phyloP scores from a whole-genome alignment of 2,329 filamentous ascomycete genomes.

The Cladosporium sp. region DNA sequence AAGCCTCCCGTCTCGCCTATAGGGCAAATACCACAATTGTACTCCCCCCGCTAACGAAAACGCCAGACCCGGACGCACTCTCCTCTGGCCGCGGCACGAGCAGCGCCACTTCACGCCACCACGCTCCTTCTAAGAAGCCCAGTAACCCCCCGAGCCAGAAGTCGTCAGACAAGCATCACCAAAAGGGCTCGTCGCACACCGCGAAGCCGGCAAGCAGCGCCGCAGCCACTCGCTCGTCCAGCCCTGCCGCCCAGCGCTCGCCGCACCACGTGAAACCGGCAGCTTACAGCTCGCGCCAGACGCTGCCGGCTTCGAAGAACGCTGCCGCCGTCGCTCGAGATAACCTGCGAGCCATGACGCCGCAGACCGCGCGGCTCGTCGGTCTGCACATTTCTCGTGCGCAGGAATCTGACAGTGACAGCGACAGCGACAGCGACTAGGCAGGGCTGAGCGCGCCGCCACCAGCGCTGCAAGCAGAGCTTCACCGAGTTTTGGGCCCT shows the following conservation, averaged over 20 bases:
- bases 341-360: not conserved
- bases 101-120: not conserved
- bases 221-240: not conserved
- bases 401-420: not conserved
- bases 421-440: not conserved
- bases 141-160: not conserved
- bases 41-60: not conserved
- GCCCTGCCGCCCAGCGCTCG: not conserved
- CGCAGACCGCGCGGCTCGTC: not conserved
- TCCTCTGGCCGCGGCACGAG: not conserved
- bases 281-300: not conserved
- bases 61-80: not conserved
- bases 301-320: not conserved
- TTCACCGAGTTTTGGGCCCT: no score
- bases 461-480: no score
- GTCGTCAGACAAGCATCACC: not conserved
- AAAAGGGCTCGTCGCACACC: not conserved
- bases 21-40: not conserved
- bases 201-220: constrained; percentile 1
- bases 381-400: not conserved
- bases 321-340: not conserved
- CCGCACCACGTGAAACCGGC: not conserved
- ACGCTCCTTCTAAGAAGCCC: not conserved
- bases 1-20: not conserved
- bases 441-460: no score